Evolutionary conservation across 2,329 filamentous ascomycete genomes (phyloP), one percentile per base, ranked within the genome.

Genomic region (Aspergillus oerlinghausenensis): DNA sequence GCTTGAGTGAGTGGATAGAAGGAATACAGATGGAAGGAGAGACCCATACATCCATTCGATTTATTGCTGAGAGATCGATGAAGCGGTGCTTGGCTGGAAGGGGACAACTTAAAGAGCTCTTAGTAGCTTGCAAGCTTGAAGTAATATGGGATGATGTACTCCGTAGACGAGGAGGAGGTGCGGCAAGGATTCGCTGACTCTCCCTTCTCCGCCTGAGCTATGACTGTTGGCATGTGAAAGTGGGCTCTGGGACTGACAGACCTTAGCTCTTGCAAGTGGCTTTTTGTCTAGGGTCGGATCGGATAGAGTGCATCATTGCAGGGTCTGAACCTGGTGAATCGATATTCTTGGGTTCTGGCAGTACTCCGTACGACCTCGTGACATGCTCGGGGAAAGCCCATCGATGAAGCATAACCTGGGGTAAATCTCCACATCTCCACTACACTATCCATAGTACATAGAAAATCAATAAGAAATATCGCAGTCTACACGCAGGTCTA

Each of bases 11-110:
- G 25, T 50, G 50, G 49, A 23, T 19, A 38, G 17, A 47, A 11
- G 26, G 25, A n/a, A 25, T 28, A 43, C 14, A 4, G 43, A 21
- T 11, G 50, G 10, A 9, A 17, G 19, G 7, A n/a, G 7, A 40
- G 28, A 54, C 49, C 55, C 60, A 57, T 60, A 69, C 67, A 50
- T 69, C 66, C 67, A 68, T 69, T 28, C 3, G 25, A 38, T 17
- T 7, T 38, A 6, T 14, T 38, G 14, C 14, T 38, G 32, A 17
- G n/a, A 47, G 21, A 11, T 23, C 9, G 42, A 23, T 47, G 19
- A 17, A 6, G 5, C 6, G 2, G 21, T 23, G 21, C 11, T 7
- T 3, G 43, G 21, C 43, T 47, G 11, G 9, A 14, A 25, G 32
- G 6, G 14, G 14, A 38, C 14, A 38, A 4, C 32, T 38, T 38